phyloP scores from a whole-genome alignment of 2,329 filamentous ascomycete genomes.

The Xylariaceae sp. region DNA sequence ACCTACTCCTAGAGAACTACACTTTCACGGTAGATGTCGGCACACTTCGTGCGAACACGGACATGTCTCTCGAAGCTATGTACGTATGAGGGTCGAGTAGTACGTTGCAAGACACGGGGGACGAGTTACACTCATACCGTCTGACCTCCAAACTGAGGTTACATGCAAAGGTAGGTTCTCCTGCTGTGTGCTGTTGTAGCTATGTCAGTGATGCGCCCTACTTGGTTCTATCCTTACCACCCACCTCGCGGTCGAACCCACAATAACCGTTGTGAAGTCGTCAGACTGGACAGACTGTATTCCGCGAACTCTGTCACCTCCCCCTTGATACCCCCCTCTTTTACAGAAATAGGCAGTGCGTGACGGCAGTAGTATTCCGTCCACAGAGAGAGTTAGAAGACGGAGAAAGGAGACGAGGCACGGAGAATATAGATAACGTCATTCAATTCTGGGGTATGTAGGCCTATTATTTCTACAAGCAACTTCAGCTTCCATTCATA shows the following conservation, averaged over 20 bases:
- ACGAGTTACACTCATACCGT: not conserved
- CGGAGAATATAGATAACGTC: not conserved
- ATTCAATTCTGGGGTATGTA: too few relatives aligned
- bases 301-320: not conserved
- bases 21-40: not conserved
- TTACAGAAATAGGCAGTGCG: not conserved
- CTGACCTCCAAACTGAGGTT: not conserved
- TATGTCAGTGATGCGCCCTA: not conserved
- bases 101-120: not conserved
- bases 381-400: not conserved
- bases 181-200: not conserved
- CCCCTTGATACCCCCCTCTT: not conserved
- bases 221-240: not conserved
- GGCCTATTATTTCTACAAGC: too few relatives aligned
- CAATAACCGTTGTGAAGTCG: not conserved
- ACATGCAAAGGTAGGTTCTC: not conserved
- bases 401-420: not conserved
- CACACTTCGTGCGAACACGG: too few relatives aligned
- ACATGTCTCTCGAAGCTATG: too few relatives aligned
- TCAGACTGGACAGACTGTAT: not conserved
- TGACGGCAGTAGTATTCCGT: not conserved
- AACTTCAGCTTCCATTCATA: too few relatives aligned
- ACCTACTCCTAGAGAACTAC: not conserved
- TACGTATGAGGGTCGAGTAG: not conserved
- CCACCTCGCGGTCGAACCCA: not conserved